Evolutionary conservation across 164 flowering plant genomes (phyloP).

Genomic region (Berberis thunbergii): DNA sequence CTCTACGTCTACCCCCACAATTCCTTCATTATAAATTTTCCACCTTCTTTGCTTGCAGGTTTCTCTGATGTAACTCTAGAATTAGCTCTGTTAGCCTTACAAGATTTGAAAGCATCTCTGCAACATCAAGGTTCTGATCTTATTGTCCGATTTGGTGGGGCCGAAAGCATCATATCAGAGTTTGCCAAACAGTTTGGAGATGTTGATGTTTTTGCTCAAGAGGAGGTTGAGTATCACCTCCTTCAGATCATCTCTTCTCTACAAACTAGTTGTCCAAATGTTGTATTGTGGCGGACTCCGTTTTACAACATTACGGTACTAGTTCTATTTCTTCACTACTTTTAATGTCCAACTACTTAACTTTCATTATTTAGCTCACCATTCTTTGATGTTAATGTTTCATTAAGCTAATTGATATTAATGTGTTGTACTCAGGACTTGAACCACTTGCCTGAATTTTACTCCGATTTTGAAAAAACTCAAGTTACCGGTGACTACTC

Average conservation of each 20-base stretch:
- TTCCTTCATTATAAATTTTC: not conserved
- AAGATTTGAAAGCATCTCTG: slow-evolving; percentile 46
- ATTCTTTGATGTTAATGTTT: not conserved
- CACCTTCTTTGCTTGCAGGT: slow-evolving; percentile 27
- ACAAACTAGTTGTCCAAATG: slow-evolving; percentile 24
- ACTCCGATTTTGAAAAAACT: slow-evolving; percentile 44
- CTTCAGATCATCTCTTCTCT: slow-evolving; percentile 32
- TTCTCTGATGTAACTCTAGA: slow-evolving; percentile 60
- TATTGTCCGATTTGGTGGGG: slow-evolving; percentile 66
- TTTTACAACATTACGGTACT: slow-evolving; percentile 59
- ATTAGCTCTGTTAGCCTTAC: slow-evolving; percentile 48
- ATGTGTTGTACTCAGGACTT: slow-evolving; percentile 26
- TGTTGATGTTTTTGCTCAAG: slow-evolving; percentile 46
- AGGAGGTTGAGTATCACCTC: slow-evolving; percentile 66
- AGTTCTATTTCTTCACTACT: not conserved
- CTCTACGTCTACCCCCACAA: not conserved
- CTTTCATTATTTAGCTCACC: not conserved
- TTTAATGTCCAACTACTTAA: too few species aligned
- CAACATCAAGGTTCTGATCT: slow-evolving; percentile 50
- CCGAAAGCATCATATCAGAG: slow-evolving; percentile 40
- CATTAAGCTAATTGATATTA: not conserved
- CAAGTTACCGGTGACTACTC: slow-evolving; percentile 28
- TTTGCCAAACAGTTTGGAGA: slow-evolving; percentile 61
- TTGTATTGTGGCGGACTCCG: slow-evolving; percentile 55
- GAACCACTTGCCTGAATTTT: slow-evolving; percentile 47